Evolutionary conservation across 148 eudicot genomes (phyloP).

Genomic region (Silene conica): DNA sequence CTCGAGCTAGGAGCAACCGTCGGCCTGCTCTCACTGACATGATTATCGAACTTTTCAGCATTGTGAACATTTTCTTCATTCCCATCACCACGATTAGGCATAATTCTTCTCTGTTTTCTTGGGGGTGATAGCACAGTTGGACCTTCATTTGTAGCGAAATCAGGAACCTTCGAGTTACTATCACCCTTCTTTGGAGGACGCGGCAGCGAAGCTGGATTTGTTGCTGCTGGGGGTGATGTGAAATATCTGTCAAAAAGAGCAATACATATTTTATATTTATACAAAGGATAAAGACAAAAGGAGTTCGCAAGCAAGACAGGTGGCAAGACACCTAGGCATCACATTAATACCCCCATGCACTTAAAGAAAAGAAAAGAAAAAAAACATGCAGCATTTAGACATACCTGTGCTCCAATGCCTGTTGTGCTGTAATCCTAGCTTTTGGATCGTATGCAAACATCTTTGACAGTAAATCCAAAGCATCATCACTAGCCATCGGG

Average conservation of each 20-base stretch:
- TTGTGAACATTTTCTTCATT: conserved; percentile 51
- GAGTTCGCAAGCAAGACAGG: background rate
- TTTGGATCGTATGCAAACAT: conserved; percentile 94
- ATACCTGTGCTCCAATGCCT: conserved; percentile 92
- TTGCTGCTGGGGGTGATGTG: conserved; percentile 76
- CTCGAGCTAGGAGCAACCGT: conserved; percentile 47
- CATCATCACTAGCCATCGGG: conserved; percentile 97
- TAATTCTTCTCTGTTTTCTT: conserved; percentile 81
- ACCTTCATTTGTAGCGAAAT: conserved; percentile 54
- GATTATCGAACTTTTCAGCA: conserved; percentile 50
- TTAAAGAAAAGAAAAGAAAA: background rate
- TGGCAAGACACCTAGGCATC: background rate
- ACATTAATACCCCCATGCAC: no score
- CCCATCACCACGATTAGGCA: conserved; percentile 67
- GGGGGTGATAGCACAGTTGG: conserved; percentile 94
- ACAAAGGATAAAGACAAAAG: background rate
- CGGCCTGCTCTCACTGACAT: conserved; percentile 46
- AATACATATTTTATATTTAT: conserved; percentile 5
- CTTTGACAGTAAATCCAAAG: conserved; percentile 79
- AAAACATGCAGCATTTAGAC: background rate
- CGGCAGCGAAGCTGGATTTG: conserved; percentile 75
- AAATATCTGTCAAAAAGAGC: conserved; percentile 52
- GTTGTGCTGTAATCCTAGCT: conserved; percentile 77
- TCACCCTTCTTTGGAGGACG: conserved; percentile 80
- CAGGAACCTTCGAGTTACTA: conserved; percentile 44